These are phyloP conservation scores for Ophiocordyceps unilateralis DNA, from an alignment of 2,329 filamentous ascomycete species.

Conservation along the genomic window DNA sequence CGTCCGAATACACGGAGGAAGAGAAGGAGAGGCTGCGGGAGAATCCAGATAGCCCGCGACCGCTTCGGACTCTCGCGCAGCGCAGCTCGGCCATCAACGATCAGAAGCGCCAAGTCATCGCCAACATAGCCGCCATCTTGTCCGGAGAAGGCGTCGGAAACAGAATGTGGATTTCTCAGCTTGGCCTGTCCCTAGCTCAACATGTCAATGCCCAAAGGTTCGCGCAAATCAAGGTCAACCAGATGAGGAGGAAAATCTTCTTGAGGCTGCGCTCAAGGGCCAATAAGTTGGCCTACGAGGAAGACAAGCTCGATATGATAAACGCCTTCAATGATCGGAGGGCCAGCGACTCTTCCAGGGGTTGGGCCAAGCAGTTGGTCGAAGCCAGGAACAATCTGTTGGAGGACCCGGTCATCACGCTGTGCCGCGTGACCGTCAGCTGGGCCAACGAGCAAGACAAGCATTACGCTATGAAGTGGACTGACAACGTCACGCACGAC, in stretches of 20 bases:
- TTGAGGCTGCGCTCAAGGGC: neutral
- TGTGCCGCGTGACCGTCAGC: slow-evolving; percentile 27
- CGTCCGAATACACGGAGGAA: slow-evolving; percentile 15
- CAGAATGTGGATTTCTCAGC: slow-evolving; percentile 17
- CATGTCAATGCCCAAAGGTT: neutral
- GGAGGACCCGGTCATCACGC: neutral
- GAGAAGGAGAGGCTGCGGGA: slow-evolving; percentile 15
- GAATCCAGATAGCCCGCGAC: slow-evolving; percentile 14
- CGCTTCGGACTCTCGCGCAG: slow-evolving; percentile 20
- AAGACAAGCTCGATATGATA: neutral
- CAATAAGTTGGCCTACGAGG: neutral
- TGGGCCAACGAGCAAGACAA: slow-evolving; percentile 33
- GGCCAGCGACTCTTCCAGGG: neutral
- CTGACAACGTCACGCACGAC: slow-evolving; percentile 34
- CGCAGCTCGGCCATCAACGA: slow-evolving; percentile 37
- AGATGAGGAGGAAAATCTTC: neutral
- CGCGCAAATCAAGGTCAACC: neutral
- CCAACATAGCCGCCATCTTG: slow-evolving; percentile 44
- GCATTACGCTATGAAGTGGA: slow-evolving; percentile 29
- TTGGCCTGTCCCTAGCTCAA: neutral
- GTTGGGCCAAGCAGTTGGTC: neutral
- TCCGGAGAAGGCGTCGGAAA: slow-evolving; percentile 33
- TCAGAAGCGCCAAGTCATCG: slow-evolving; percentile 43
- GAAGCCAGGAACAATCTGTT: neutral
- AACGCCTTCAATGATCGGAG: neutral